These are phyloP conservation scores for Yamadazyma akitaensis DNA, from an alignment of 805 yeast genomes.

Conservation along the genomic window DNA sequence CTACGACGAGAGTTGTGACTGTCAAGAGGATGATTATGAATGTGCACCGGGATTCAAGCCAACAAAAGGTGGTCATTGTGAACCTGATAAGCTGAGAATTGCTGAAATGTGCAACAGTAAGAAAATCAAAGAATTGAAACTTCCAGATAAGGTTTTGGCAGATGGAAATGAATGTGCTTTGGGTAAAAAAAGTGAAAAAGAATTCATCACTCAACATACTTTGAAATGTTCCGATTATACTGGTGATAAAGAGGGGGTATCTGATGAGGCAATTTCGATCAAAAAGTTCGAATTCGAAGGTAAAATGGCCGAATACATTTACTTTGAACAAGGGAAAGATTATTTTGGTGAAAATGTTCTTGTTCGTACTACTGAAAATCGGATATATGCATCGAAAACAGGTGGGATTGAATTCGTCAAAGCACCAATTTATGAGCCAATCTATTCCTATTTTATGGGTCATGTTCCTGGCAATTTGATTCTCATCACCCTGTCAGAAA, in stretches of 20 bases:
- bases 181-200: constrained; percentile 19
- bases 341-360: constrained; percentile 46
- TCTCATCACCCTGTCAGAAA: constrained; percentile 46
- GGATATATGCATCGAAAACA: constrained; percentile 56
- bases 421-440: constrained; percentile 30
- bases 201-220: constrained; percentile 23
- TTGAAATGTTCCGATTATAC: constrained; percentile 36
- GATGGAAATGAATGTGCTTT: constrained; percentile 46
- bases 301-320: constrained; percentile 51
- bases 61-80: constrained; percentile 44
- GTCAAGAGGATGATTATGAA: constrained; percentile 66
- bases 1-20: constrained; percentile 56
- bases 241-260: constrained; percentile 13
- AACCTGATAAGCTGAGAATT: constrained; percentile 26
- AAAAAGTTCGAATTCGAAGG: constrained; percentile 49
- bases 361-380: constrained; percentile 50
- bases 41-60: constrained; percentile 52
- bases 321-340: constrained; percentile 50
- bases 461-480: constrained; percentile 55
- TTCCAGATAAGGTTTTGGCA: constrained; percentile 39
- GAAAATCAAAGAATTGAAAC: constrained; percentile 19
- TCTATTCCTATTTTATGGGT: constrained; percentile 45
- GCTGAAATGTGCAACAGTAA: constrained; percentile 21
- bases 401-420: constrained; percentile 44
- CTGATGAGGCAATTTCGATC: constrained; percentile 30